Base-by-base conservation (phyloP, 108 stramenopile species). In the Cylindrotheca fusiformis region DNA sequence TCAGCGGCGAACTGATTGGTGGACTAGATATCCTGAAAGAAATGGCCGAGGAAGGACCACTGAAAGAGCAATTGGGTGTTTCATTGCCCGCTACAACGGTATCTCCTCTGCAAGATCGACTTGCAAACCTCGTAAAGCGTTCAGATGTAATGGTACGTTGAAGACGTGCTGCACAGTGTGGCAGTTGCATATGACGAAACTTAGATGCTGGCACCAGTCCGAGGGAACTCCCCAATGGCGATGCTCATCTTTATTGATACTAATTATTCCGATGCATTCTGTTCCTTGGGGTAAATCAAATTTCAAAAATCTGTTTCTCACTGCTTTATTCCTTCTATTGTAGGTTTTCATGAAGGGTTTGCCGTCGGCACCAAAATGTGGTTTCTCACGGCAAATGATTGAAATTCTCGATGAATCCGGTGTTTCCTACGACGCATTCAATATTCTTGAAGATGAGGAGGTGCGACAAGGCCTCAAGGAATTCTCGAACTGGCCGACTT, bases 11-110 rank as follows among this genome's bases (percentile, higher is more conserved):
- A 67, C 73, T 99, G 23, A 67, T 97, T 22, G 99, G 99, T 4
- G 99, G 99, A 20, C 65, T 99, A 20, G 99, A 99, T 77, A 93
- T 99, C 71, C 72, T 99, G 58, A 93, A 95, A 67, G 99, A 99
- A 76, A 82, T 98, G 86, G 67, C 60, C 41, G 88, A 86, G 17
- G 93, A 85, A 21, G 92, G 83, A n/a, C 69, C 67, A 29, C 55
- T 91, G 33, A 63, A 61, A 48, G 71, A 75, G 28, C 84, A 87
- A 72, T 75, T 78, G 71, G 74, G 71, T 14, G 63, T 62, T 72
- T 32, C 28, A 17, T 10, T 51, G 18, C 48, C 45, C 5, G 52
- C 17, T 4, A 52, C 32, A 1, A 20, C 52, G 28, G 30, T 0
- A 12, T 46, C 10, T 48, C 1, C 31, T 31, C 57, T 94, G 48